Percentiles rank a stretch among this genome's conserved stretches.
Conservation (phyloP, 441 rosid species). For the Mallotus japonicus region DNA sequence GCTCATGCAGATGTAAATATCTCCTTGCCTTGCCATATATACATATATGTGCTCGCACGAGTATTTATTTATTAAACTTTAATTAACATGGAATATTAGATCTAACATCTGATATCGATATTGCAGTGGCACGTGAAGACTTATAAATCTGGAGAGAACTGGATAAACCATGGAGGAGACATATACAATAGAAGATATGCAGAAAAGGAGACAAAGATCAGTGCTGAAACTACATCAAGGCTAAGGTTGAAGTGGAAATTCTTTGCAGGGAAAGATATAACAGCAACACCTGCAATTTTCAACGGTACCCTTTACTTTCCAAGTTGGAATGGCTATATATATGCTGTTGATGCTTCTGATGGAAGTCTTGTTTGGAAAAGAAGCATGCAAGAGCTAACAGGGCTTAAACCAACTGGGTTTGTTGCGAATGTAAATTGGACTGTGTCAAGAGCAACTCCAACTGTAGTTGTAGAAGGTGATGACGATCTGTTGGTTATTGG, state of each 20-base stretch:
- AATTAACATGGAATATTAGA: neutral
- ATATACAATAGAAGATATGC: slow-evolving; percentile 38
- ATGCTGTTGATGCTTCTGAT: slow-evolving; percentile 34
- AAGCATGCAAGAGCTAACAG: slow-evolving; percentile 28
- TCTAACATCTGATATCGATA: neutral
- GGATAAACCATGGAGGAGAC: slow-evolving; percentile 43
- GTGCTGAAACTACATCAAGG: slow-evolving; percentile 29
- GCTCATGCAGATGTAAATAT: neutral
- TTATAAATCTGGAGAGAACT: slow-evolving; percentile 20
- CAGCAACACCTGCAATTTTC: slow-evolving; percentile 41
- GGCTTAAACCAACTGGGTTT: slow-evolving; percentile 21
- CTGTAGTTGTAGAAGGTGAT: slow-evolving; percentile 29
- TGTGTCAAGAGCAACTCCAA: slow-evolving; percentile 30
- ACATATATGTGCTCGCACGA: too few relatives aligned
- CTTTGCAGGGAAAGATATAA: slow-evolving; percentile 34
- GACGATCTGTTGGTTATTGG: slow-evolving; percentile 37
- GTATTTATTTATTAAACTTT: too few relatives aligned
- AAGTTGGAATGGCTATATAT: slow-evolving; percentile 45
- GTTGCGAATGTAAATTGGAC: slow-evolving; percentile 29
- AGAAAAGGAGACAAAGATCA: slow-evolving; percentile 26
- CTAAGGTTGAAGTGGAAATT: slow-evolving; percentile 39
- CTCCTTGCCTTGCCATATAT: neutral
- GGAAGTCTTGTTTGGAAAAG: slow-evolving; percentile 40
- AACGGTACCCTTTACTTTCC: slow-evolving; percentile 38
- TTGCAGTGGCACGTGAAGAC: neutral